Evolutionary conservation across 345 rosid genomes (phyloP).

Genomic region (Eucalyptus tenuipes): DNA sequence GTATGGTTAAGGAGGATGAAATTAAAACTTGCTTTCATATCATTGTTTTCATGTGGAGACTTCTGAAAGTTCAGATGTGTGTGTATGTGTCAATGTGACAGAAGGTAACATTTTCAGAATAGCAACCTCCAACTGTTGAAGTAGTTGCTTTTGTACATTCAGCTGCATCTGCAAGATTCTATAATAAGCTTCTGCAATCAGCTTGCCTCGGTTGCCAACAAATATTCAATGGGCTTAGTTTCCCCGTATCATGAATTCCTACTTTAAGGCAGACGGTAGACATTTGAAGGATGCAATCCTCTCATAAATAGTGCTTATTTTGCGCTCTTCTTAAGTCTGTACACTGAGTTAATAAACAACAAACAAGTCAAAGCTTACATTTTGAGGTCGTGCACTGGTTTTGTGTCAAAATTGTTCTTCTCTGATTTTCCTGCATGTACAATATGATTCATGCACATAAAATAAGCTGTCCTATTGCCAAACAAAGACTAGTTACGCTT

Average conservation of each 20-base stretch:
- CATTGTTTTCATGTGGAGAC: not conserved
- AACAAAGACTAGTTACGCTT: not conserved
- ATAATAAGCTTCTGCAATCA: not conserved
- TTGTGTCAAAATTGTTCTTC: not conserved
- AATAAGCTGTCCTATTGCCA: not conserved
- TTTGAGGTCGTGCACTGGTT: not conserved
- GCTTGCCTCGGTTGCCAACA: not conserved
- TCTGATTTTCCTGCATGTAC: not conserved
- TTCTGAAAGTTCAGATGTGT: not conserved
- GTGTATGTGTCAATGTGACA: not conserved
- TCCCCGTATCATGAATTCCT: not conserved
- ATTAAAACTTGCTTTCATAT: not conserved
- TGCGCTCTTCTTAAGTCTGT: not conserved
- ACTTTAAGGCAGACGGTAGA: not conserved
- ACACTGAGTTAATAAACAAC: not conserved
- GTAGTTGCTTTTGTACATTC: conserved; percentile 11
- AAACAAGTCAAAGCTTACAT: not conserved
- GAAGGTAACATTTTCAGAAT: not conserved
- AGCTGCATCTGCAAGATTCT: conserved; percentile 3
- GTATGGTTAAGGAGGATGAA: not conserved
- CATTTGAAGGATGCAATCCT: not conserved
- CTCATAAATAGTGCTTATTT: not conserved
- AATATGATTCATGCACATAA: not conserved
- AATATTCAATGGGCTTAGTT: not conserved
- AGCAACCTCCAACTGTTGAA: conserved; percentile 20